Conservation (phyloP, 352 stramenopile species). For the Phytopythium oedochilum region DNA sequence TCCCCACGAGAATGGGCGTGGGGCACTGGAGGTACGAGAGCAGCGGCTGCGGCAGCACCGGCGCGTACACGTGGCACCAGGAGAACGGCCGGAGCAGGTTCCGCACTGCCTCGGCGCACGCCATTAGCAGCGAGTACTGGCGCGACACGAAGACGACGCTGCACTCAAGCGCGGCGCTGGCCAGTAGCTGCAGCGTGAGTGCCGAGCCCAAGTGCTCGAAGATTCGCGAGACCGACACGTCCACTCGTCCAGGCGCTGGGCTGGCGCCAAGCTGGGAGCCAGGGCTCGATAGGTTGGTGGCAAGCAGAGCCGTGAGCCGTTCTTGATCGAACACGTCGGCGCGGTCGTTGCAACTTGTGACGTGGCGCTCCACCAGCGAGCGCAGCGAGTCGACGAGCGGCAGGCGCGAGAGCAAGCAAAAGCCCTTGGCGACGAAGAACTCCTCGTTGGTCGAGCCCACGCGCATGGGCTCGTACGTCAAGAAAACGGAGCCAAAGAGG, state of each 20-base stretch:
- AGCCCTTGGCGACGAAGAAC: conserved; percentile 55
- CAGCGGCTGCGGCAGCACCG: conserved; percentile 77
- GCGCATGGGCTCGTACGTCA: conserved; percentile 60
- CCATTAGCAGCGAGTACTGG: conserved; percentile 78
- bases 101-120: conserved; percentile 79
- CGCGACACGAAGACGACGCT: conserved; percentile 83
- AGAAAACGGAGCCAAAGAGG: conserved; percentile 69
- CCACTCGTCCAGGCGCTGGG: conserved; percentile 17
- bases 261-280: no score
- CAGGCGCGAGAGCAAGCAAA: conserved; percentile 62
- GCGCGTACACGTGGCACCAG: conserved; percentile 89
- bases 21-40: conserved; percentile 88
- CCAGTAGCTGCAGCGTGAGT: conserved; percentile 69
- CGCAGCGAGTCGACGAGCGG: conserved; percentile 61
- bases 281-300: conserved; percentile 27
- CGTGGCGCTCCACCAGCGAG: conserved; percentile 50
- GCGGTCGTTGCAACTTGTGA: conserved; percentile 20
- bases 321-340: conserved; percentile 47
- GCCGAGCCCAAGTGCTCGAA: conserved; percentile 69
- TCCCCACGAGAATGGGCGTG: conserved; percentile 85
- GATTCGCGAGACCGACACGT: conserved; percentile 61
- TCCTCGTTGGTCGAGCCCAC: conserved; percentile 39
- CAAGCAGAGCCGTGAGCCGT: conserved; percentile 36
- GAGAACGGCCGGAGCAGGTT: conserved; percentile 83
- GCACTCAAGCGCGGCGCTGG: conserved; percentile 81